Percentiles rank a stretch among this genome's conserved stretches.
Evolutionary conservation across 2,329 filamentous ascomycete genomes (phyloP).

Genomic region (Monilinia fructigena): DNA sequence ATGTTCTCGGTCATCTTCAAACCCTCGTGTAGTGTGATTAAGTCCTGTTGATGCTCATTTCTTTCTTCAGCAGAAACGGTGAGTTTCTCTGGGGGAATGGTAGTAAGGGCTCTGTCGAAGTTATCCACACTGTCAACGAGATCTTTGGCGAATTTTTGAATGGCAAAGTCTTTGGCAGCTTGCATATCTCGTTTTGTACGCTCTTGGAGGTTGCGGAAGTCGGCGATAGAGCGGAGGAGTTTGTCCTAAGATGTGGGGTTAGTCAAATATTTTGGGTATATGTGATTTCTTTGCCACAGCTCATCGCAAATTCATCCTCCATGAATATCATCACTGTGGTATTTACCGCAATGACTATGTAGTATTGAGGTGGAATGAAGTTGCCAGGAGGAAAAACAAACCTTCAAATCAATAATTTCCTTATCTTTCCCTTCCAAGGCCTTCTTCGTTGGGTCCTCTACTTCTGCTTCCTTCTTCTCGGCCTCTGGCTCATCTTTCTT

Average conservation of each 20-base stretch:
- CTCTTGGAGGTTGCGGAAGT: constrained; percentile 97
- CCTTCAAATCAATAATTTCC: constrained; percentile 82
- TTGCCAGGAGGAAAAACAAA: constrained; percentile 46
- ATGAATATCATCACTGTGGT: background rate
- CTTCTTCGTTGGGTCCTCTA: constrained; percentile 55
- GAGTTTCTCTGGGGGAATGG: constrained; percentile 74
- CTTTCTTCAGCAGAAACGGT: constrained; percentile 49
- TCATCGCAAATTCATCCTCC: background rate
- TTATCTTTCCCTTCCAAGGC: constrained; percentile 71
- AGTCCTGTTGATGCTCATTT: constrained; percentile 62
- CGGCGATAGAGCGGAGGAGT: constrained; percentile 88
- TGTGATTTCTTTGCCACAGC: background rate
- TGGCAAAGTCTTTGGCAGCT: constrained; percentile 84
- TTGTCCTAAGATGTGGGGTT: constrained; percentile 66
- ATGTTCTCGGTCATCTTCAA: constrained; percentile 94
- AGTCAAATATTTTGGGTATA: constrained; percentile 16
- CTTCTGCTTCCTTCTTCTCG: constrained; percentile 42
- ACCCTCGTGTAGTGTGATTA: constrained; percentile 79
- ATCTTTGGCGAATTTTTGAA: constrained; percentile 91
- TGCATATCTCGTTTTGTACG: constrained; percentile 89
- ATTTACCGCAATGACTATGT: no score
- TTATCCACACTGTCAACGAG: constrained; percentile 95
- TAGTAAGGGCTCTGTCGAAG: constrained; percentile 85
- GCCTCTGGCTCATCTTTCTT: constrained; percentile 45
- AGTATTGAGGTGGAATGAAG: background rate